Evolutionary conservation across 306 rosid species (phyloP).

Genomic region (Comarum palustre): DNA sequence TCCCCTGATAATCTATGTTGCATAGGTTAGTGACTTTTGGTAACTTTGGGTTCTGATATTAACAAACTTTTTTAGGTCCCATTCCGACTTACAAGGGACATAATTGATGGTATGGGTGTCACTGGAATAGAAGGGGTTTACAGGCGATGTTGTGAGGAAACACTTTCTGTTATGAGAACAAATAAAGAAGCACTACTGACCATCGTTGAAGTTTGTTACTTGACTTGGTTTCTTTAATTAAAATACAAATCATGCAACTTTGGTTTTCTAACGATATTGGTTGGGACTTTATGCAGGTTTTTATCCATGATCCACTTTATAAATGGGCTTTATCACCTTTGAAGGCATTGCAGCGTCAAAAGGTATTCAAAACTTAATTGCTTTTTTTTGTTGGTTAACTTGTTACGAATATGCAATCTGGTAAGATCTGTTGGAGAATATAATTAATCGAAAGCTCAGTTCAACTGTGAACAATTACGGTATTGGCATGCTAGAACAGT

Average conservation of each 20-base stretch:
- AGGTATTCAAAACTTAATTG: conserved; percentile 41
- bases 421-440: not conserved
- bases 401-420: not conserved
- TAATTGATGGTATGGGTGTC: conserved; percentile 94
- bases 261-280: conserved; percentile 16
- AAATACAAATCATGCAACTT: conserved; percentile 12
- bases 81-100: conserved; percentile 85
- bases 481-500: not conserved
- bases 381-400: not conserved
- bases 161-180: conserved; percentile 89
- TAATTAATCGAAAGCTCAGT: not conserved
- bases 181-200: conserved; percentile 92
- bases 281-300: conserved; percentile 55
- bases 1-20: conserved; percentile 1
- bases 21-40: conserved; percentile 7
- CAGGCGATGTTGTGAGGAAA: conserved; percentile 95
- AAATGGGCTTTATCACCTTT: conserved; percentile 97
- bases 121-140: conserved; percentile 94
- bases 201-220: conserved; percentile 64
- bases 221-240: not conserved
- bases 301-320: conserved; percentile 92
- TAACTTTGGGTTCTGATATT: conserved; percentile 15
- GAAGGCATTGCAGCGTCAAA: conserved; percentile 96
- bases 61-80: conserved; percentile 58
- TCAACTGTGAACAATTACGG: not conserved